Evolutionary conservation across 768 basidiomycete genomes (phyloP), one percentile per base, ranked within the genome.

Genomic region (Amanita thiersii): DNA sequence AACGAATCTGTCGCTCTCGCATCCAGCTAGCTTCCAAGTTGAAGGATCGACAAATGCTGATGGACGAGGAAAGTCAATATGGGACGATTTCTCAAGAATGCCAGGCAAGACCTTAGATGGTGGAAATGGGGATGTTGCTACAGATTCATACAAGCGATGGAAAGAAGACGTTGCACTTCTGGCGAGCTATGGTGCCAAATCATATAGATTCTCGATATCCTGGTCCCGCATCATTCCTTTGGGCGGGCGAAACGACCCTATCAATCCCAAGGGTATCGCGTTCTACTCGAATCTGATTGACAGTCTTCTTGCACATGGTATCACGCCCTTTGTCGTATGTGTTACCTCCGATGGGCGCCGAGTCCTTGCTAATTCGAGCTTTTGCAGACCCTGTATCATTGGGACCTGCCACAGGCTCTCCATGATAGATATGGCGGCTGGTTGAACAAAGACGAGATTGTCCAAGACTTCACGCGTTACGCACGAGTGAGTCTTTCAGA

Each of bases 191-290:
- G 80, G 81, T 24, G 77, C 79, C 36, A 82, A 80, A 50, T 62
- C 79, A 2, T 87, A 86, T 62, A 74, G 84, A 15, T 86, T 88
- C 61, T 85, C 81, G 3, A 64, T 88, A 40, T 68, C 83, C 5
- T 86, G 83, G 86, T 73, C 80, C 8, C 71, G 85, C 19, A 71
- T 86, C 49, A 81, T 86, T 45, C 86, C 84, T 18, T 65, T 77
- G 12, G 82, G 81, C 15, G 84, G 85, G 14, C 70, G 79, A 15
- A 65, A 80, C 47, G 85, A 86, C 58, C 79, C 84, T 11, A 57
- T 86, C 50, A 87, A 86, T 59, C 70, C 74, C 42, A 60, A 69
- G 44, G 84, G 85, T 15, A 77, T 86, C 52, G 65, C 73, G 40
- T 82, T 71, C 52, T 88, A 87, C 65, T 77, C 74, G 14, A 67